A percentile compares a stretch with the other conserved stretches of the same genome.
These are phyloP conservation scores for Epichloe gansuensis DNA, from an alignment of 2,329 filamentous ascomycete genomes.

Conservation along the genomic window DNA sequence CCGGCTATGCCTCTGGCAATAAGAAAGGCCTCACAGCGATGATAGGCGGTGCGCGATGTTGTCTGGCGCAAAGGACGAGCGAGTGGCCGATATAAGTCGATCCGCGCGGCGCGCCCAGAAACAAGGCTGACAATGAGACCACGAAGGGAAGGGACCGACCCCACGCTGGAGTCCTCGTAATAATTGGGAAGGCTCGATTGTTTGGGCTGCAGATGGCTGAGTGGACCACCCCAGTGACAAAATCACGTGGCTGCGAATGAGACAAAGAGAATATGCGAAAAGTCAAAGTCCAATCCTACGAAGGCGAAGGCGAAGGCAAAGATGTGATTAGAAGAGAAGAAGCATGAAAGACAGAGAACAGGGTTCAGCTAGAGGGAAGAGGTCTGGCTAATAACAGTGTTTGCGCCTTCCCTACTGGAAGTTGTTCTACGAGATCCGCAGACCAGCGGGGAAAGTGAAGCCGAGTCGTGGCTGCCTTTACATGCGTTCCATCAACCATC, in stretches of 20 bases:
- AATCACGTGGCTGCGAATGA: not conserved
- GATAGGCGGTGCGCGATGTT: conserved; percentile 10
- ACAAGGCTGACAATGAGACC: conserved; percentile 8
- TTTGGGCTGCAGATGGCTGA: not conserved
- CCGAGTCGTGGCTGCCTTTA: not conserved
- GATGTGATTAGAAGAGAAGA: too few species aligned
- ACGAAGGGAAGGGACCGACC: not conserved
- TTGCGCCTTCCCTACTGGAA: too few species aligned
- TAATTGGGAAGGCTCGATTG: not conserved
- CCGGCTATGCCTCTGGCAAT: not conserved
- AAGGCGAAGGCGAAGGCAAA: too few species aligned
- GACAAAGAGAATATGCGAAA: not conserved
- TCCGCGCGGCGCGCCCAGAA: conserved; percentile 12
- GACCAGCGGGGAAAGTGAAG: not conserved
- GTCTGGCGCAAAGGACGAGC: conserved; percentile 17
- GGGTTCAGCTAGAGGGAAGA: too few species aligned
- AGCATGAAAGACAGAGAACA: too few species aligned
- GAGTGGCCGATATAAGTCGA: conserved; percentile 20
- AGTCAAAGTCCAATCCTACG: too few species aligned
- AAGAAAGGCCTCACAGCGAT: not conserved
- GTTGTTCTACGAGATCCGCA: too few species aligned
- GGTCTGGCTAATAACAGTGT: too few species aligned
- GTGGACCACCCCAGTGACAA: not conserved
- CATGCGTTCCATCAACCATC: not conserved
- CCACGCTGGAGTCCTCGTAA: not conserved